These are phyloP conservation scores for Akebia trifoliata DNA, from an alignment of 164 flowering plant species.

Conservation along the genomic window DNA sequence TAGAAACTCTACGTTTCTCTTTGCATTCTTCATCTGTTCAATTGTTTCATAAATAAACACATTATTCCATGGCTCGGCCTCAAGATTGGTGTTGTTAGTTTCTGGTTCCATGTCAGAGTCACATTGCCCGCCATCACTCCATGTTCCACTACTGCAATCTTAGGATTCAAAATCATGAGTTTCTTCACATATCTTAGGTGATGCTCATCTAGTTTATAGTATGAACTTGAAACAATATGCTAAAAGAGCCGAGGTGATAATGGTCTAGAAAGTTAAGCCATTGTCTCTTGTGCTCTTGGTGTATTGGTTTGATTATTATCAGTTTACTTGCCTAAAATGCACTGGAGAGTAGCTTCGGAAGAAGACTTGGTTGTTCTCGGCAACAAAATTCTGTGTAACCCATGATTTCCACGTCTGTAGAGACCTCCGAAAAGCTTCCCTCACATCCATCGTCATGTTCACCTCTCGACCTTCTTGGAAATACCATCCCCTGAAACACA, in stretches of 20 bases:
- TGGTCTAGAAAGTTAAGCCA: not conserved
- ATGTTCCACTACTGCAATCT: slow-evolving; percentile 59
- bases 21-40: slow-evolving; percentile 31
- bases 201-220: not conserved
- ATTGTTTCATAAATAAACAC: slow-evolving; percentile 31
- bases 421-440: slow-evolving; percentile 27
- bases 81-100: slow-evolving; percentile 35
- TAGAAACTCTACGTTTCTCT: slow-evolving; percentile 33
- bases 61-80: slow-evolving; percentile 45
- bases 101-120: slow-evolving; percentile 40
- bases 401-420: slow-evolving; percentile 56
- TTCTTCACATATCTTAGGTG: not conserved
- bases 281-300: not conserved
- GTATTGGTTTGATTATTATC: too few relatives aligned
- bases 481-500: not conserved
- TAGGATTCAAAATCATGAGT: not conserved
- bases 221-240: not conserved
- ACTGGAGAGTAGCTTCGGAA: slow-evolving; percentile 63
- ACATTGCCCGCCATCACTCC: slow-evolving; percentile 65
- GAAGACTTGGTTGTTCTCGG: slow-evolving; percentile 35
- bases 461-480: slow-evolving; percentile 12
- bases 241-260: not conserved
- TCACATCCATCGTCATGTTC: slow-evolving; percentile 17
- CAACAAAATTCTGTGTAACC: slow-evolving; percentile 32
- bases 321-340: slow-evolving; percentile 53